Evolutionary conservation across 78 protist species (phyloP).

Genomic region (Dictyostelium citrinum): DNA sequence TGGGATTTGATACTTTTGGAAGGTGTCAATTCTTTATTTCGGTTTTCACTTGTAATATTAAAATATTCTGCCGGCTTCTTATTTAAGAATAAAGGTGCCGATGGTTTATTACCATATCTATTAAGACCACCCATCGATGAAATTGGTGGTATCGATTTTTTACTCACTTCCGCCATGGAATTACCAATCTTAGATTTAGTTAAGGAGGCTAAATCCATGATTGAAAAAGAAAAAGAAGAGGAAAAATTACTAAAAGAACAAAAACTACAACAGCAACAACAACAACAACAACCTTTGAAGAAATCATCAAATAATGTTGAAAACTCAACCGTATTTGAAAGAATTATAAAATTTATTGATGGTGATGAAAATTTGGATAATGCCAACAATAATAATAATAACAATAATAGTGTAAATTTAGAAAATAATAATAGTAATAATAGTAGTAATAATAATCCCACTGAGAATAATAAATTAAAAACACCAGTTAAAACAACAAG

Average conservation of each 20-base stretch:
- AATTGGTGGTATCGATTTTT: constrained; percentile 41
- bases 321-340: constrained; percentile 22
- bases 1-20: constrained; percentile 63
- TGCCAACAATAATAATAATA: neutral
- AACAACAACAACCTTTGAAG: constrained; percentile 4
- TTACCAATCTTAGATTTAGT: constrained; percentile 28
- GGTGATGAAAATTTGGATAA: neutral
- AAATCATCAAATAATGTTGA: neutral
- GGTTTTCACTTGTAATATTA: constrained; percentile 44
- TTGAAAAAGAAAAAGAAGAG: neutral
- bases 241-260: neutral
- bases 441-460: neutral
- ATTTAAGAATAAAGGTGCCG: constrained; percentile 62
- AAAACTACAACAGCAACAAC: neutral
- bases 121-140: constrained; percentile 65
- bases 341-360: constrained; percentile 12
- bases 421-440: neutral
- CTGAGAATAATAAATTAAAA: neutral
- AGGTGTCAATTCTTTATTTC: constrained; percentile 40
- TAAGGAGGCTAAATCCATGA: neutral
- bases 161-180: constrained; percentile 11
- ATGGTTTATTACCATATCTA: constrained; percentile 52
- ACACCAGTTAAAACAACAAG: neutral
- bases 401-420: neutral
- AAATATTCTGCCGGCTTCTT: neutral